phyloP scores from a whole-genome alignment of 768 basidiomycete species.

The Omphalotus guepiniiformis region DNA sequence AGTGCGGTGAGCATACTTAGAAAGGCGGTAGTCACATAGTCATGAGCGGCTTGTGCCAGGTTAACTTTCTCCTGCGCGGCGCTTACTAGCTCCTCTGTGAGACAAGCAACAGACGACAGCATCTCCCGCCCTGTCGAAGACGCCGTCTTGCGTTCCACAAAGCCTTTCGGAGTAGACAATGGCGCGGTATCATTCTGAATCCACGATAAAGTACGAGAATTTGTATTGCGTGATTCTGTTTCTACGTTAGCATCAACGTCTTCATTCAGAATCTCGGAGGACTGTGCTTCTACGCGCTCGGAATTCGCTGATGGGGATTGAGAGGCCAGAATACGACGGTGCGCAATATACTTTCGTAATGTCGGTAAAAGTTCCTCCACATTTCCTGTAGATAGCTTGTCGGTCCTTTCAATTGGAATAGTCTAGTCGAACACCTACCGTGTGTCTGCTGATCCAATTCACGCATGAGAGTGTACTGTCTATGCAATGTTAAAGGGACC shows the following conservation, averaged over 20 bases:
- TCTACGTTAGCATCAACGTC: too few relatives aligned
- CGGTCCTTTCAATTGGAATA: too few relatives aligned
- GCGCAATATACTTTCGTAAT: conserved; percentile 42
- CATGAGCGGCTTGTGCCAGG: conserved; percentile 64
- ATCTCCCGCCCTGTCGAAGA: conserved; percentile 42
- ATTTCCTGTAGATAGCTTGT: conserved; percentile 33
- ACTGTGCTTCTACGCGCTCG: neutral
- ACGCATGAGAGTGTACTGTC: conserved; percentile 63
- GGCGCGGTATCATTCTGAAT: too few relatives aligned
- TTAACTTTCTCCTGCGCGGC: conserved; percentile 77
- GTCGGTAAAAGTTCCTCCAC: conserved; percentile 37
- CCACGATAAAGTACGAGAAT: too few relatives aligned
- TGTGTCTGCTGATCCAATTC: conserved; percentile 69
- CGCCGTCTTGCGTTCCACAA: conserved; percentile 21
- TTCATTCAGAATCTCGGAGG: too few relatives aligned
- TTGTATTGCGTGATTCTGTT: too few relatives aligned
- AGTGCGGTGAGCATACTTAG: neutral
- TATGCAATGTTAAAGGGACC: conserved; percentile 67
- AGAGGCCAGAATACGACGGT: conserved; percentile 3
- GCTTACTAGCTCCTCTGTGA: conserved; percentile 56
- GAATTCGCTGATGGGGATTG: neutral
- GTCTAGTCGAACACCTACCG: conserved; percentile 31
- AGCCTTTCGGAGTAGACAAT: conserved; percentile 18
- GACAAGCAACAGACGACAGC: conserved; percentile 53
- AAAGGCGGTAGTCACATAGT: conserved; percentile 47